These are phyloP conservation scores for Vairimorpha ceranae DNA, from an alignment of 371 early-diverging fungal species.

Conservation along the genomic window DNA sequence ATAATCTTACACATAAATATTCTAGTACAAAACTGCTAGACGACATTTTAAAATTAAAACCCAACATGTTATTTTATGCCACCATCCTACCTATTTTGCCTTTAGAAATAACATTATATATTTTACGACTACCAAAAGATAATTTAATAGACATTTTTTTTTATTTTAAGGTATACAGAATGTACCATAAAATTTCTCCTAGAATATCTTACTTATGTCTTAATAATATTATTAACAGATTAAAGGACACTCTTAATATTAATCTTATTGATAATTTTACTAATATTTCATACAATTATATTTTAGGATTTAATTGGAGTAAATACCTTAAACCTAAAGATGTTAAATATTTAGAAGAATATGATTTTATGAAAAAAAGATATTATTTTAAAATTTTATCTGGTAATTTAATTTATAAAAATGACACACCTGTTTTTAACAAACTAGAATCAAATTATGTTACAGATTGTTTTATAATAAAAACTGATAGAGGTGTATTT, in stretches of 20 bases:
- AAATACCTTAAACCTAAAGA: background rate
- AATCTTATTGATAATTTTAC: background rate
- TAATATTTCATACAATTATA: background rate
- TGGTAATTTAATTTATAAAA: background rate
- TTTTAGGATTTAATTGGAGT: background rate
- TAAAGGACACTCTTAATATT: background rate
- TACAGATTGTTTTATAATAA: background rate
- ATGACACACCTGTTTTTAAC: background rate
- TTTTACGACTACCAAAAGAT: background rate
- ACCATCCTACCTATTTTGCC: background rate
- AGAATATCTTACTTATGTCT: background rate
- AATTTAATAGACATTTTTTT: background rate
- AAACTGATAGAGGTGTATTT: background rate
- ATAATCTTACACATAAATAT: background rate
- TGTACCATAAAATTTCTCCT: background rate
- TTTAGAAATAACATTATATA: background rate
- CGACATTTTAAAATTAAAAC: background rate
- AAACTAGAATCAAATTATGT: background rate
- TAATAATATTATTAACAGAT: background rate
- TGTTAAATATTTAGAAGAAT: background rate
- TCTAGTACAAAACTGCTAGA: background rate
- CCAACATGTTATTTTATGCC: background rate
- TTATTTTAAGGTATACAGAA: background rate
- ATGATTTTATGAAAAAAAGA: background rate
- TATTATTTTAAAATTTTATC: background rate